A percentile compares a stretch with the other conserved stretches of the same genome.
Conservation (phyloP, 768 basidiomycete species). For the Trametes punicea region DNA sequence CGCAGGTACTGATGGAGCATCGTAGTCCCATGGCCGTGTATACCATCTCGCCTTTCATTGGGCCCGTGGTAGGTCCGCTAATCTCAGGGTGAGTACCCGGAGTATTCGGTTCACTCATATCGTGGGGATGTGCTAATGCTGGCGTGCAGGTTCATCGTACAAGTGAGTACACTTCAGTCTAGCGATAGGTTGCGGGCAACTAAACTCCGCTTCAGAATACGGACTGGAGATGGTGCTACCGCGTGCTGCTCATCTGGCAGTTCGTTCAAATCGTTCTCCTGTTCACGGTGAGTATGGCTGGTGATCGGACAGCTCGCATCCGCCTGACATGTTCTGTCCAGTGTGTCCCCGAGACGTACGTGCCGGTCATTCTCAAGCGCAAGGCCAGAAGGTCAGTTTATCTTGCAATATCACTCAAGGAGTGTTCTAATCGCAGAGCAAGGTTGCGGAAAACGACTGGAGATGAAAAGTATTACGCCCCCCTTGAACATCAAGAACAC, state of each 20-base stretch:
- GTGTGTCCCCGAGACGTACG: constrained; percentile 73
- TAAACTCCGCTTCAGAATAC: constrained; percentile 39
- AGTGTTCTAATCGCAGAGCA: background rate
- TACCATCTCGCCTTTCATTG: constrained; percentile 52
- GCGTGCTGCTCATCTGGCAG: constrained; percentile 67
- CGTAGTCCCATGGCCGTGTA: constrained; percentile 55
- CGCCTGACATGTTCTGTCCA: constrained; percentile 25
- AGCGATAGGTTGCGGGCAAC: background rate
- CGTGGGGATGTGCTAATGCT: background rate
- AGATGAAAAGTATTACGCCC: constrained; percentile 52
- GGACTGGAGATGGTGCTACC: constrained; percentile 78
- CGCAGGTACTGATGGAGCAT: constrained; percentile 4
- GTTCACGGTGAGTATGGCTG: constrained; percentile 39
- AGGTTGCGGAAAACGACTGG: constrained; percentile 57
- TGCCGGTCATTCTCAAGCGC: constrained; percentile 52
- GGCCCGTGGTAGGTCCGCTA: constrained; percentile 55
- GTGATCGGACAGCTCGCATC: background rate
- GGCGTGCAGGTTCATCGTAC: constrained; percentile 61
- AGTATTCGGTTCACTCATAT: background rate
- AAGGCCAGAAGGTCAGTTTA: constrained; percentile 52
- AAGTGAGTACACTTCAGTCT: constrained; percentile 16
- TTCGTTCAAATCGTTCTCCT: constrained; percentile 51
- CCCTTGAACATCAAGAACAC: constrained; percentile 49
- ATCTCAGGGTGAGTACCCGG: constrained; percentile 47
- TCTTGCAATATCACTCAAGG: background rate